phyloP scores from a whole-genome alignment of 2,329 filamentous ascomycete species.

The Cladosporium sp. region DNA sequence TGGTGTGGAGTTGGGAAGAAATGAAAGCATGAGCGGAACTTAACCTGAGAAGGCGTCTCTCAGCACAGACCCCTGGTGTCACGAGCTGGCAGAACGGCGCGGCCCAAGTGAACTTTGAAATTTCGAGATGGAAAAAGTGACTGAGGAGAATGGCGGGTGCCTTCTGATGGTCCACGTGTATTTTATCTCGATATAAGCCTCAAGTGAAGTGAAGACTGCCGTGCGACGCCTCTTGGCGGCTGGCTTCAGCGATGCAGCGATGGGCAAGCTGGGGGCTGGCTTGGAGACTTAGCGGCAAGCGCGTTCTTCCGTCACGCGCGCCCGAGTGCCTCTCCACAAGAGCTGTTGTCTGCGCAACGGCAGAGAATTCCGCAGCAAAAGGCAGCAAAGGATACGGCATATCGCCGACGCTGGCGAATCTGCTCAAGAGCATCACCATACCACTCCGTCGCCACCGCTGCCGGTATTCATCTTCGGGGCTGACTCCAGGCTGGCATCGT shows the following conservation, averaged over 20 bases:
- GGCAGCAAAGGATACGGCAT: background rate
- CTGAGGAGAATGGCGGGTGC: conserved; percentile 28
- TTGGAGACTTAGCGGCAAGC: conserved; percentile 14
- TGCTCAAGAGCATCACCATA: background rate
- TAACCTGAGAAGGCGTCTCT: conserved; percentile 9
- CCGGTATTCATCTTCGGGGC: background rate
- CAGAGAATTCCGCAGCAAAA: conserved; percentile 13
- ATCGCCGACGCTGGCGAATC: background rate
- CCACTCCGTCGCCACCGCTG: background rate
- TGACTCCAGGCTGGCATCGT: conserved; percentile 8
- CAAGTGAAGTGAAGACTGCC: conserved; percentile 9
- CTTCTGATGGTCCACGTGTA: conserved; percentile 30
- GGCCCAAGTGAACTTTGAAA: conserved; percentile 3
- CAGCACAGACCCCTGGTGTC: conserved; percentile 8
- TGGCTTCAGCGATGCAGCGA: conserved; percentile 1
- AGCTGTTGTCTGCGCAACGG: conserved; percentile 16
- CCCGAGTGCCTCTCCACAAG: conserved; percentile 7
- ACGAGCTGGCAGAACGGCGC: conserved; percentile 11
- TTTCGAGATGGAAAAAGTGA: conserved; percentile 21
- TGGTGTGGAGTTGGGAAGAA: conserved; percentile 19
- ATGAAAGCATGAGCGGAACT: conserved; percentile 18
- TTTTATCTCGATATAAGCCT: conserved; percentile 22
- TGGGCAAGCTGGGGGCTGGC: conserved; percentile 2
- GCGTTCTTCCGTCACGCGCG: conserved; percentile 15
- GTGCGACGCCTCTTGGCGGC: conserved; percentile 12